phyloP scores from a whole-genome alignment of 169 alveolate genomes.

The Cryptosporidium canis region DNA sequence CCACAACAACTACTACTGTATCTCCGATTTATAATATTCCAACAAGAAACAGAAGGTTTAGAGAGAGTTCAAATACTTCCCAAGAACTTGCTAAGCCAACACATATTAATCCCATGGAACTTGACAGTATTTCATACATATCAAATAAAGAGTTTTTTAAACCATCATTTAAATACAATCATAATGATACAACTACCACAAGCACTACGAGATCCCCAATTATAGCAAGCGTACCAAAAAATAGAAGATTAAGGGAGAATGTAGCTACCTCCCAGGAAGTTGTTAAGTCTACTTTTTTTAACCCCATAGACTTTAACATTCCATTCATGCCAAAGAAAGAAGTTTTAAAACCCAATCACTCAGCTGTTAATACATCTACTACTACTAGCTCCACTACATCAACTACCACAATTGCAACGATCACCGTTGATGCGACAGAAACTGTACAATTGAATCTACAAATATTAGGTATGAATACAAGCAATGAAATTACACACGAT shows the following conservation, averaged over 20 bases:
- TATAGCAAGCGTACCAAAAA: constrained; percentile 2
- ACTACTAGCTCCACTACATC: constrained; percentile 13
- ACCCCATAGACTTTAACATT: constrained; percentile 18
- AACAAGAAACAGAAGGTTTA: not conserved
- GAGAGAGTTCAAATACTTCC: not conserved
- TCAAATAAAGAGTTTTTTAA: constrained; percentile 9
- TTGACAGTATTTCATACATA: not conserved
- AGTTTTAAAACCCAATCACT: not conserved
- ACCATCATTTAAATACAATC: too few species aligned
- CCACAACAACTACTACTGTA: constrained; percentile 40
- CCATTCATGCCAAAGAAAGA: constrained; percentile 27
- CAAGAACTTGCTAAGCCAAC: constrained; percentile 11
- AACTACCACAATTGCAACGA: constrained; percentile 20
- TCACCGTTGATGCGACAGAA: too few species aligned
- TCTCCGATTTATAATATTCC: not conserved
- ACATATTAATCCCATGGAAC: constrained; percentile 33
- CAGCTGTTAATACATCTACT: not conserved
- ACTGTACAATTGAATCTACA: too few species aligned
- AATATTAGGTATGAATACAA: too few species aligned
- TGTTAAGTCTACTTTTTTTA: constrained; percentile 5
- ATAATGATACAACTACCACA: not conserved
- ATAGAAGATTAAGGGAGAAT: not conserved
- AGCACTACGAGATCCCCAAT: not conserved
- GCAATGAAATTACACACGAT: too few species aligned
- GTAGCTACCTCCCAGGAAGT: not conserved